phyloP scores from a whole-genome alignment of 306 rosid species.

The Cyclanthera cordifolia region DNA sequence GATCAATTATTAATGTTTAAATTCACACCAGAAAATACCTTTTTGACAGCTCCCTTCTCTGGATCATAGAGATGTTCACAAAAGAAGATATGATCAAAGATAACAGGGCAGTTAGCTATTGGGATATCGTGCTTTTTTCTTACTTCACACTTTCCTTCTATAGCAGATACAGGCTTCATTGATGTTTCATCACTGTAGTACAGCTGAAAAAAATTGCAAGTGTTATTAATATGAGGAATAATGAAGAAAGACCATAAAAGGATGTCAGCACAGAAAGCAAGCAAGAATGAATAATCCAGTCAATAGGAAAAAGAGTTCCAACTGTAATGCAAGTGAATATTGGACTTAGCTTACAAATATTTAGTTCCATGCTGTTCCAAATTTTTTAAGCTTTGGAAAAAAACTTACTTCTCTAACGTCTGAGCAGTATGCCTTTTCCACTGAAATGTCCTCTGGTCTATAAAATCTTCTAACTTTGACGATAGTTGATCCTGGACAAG shows the following conservation, averaged over 20 bases:
- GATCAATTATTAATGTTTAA: not conserved
- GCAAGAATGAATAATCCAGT: not conserved
- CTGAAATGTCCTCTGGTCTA: conserved; percentile 82
- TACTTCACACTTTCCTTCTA: conserved; percentile 45
- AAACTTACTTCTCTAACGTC: conserved; percentile 41
- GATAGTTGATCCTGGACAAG: conserved; percentile 36
- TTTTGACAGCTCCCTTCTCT: conserved; percentile 36
- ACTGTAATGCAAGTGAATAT: not conserved
- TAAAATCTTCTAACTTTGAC: conserved; percentile 72
- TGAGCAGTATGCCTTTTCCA: conserved; percentile 47
- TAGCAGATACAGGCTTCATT: conserved; percentile 13
- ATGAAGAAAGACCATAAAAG: not conserved
- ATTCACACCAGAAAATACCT: conserved; percentile 17
- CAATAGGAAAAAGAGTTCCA: conserved; percentile 1
- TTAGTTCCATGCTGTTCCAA: not conserved
- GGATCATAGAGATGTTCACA: conserved; percentile 45
- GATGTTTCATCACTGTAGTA: conserved; percentile 37
- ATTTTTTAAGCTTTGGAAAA: not conserved
- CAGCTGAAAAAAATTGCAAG: conserved; percentile 23
- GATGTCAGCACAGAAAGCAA: not conserved
- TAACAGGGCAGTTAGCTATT: conserved; percentile 18
- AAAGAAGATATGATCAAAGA: conserved; percentile 37
- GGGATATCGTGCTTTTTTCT: conserved; percentile 34
- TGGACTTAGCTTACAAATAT: not conserved
- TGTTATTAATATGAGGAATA: not conserved